Evolutionary conservation across 176 grass and related monocot genomes (phyloP).

Genomic region (Poa pratensis): DNA sequence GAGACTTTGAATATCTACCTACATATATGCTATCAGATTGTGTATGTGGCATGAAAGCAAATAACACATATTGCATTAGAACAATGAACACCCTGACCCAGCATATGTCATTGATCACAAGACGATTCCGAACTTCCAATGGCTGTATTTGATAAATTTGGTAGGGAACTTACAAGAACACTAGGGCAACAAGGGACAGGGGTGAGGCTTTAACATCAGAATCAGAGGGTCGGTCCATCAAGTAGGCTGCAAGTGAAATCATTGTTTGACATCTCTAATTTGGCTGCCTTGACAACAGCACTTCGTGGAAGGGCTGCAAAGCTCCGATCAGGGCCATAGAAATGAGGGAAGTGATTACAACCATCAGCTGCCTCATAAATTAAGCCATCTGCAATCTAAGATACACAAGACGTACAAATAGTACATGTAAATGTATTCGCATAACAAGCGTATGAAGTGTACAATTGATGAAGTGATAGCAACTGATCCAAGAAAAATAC

Average conservation of each 20-base stretch:
- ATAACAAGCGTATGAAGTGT: not conserved
- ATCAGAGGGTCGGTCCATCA: constrained; percentile 21
- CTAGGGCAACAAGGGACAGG: not conserved
- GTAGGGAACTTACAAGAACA: constrained; percentile 9
- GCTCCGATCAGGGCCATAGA: constrained; percentile 72
- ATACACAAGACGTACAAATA: constrained; percentile 7
- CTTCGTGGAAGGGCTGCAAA: constrained; percentile 58
- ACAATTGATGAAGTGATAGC: not conserved
- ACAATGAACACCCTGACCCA: constrained; percentile 5
- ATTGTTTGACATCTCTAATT: constrained; percentile 52
- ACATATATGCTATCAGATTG: not conserved
- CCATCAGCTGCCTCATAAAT: constrained; percentile 70
- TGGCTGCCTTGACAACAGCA: constrained; percentile 54
- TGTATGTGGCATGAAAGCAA: constrained; percentile 14
- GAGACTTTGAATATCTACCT: not conserved
- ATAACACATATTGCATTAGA: not conserved
- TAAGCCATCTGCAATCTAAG: constrained; percentile 70
- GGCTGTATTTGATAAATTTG: not conserved
- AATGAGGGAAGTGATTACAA: constrained; percentile 80
- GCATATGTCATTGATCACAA: not conserved
- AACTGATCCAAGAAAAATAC: too few relatives aligned
- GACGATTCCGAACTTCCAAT: not conserved
- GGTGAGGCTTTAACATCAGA: not conserved
- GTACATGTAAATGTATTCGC: not conserved
- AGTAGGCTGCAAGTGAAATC: constrained; percentile 69